Conservation (phyloP, 441 rosid genomes). For the Erodium trifolium region DNA sequence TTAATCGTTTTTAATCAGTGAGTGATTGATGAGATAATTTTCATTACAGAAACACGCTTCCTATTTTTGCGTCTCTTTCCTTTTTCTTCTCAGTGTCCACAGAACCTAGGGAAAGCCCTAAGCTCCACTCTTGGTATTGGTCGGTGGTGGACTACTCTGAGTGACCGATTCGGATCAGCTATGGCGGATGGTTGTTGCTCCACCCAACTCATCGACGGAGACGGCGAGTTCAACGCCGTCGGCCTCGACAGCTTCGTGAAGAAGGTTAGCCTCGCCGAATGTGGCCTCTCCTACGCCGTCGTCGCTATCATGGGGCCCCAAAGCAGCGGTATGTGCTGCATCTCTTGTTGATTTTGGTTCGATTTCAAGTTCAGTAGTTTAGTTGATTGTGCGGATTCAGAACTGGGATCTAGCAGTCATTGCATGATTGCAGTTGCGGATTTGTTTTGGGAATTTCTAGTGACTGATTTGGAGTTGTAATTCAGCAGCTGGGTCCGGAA, state of each 20-base stretch:
- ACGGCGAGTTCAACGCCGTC: conserved; percentile 56
- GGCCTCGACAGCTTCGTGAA: conserved; percentile 59
- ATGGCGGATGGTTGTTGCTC: conserved; percentile 41
- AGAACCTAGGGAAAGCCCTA: too few species aligned
- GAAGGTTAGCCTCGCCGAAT: conserved; percentile 41
- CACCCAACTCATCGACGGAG: conserved; percentile 63
- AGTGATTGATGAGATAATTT: too few species aligned
- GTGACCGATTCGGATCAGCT: conserved; percentile 6
- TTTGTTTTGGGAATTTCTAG: neutral
- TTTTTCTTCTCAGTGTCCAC: too few species aligned
- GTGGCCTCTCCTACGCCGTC: conserved; percentile 85
- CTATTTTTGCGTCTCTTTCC: too few species aligned
- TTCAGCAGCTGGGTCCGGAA: neutral
- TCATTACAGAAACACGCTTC: too few species aligned
- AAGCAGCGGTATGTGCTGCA: conserved; percentile 60
- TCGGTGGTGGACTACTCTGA: too few species aligned
- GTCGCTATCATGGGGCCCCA: conserved; percentile 97
- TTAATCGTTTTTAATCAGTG: too few species aligned
- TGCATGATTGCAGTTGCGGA: neutral
- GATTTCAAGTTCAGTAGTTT: neutral
- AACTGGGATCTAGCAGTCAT: too few species aligned
- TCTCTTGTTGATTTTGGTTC: neutral
- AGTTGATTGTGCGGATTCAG: neutral
- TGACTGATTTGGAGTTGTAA: conserved; percentile 1
- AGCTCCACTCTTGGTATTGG: too few species aligned